phyloP scores from a whole-genome alignment of 2,329 filamentous ascomycete species.

The Fusarium lyarnte region DNA sequence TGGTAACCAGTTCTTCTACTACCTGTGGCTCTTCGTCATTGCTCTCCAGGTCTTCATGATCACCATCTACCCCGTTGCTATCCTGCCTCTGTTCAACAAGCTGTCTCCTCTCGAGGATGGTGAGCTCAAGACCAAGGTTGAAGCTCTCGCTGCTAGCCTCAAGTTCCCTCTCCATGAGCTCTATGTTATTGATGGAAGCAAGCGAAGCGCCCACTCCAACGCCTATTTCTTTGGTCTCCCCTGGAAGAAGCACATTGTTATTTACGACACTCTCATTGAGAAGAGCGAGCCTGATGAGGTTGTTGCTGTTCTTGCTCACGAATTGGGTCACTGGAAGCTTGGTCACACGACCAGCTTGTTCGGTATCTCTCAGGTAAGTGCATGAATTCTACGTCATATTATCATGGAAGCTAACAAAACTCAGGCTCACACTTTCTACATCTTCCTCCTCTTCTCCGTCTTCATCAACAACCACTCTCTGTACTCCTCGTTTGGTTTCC shows the following conservation, averaged over 20 bases:
- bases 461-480: conserved; percentile 96
- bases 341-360: conserved; percentile 94
- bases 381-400: neutral
- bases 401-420: conserved; percentile 41
- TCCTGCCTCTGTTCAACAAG: conserved; percentile 98
- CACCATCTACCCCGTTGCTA: conserved; percentile 93
- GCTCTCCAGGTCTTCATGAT: conserved; percentile 93
- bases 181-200: conserved; percentile 93
- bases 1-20: conserved; percentile 95
- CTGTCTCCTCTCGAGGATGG: conserved; percentile 90
- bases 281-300: conserved; percentile 94
- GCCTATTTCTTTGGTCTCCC: conserved; percentile 97
- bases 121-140: conserved; percentile 86
- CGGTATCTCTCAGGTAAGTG: conserved; percentile 78
- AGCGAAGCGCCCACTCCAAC: conserved; percentile 87
- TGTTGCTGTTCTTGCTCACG: conserved; percentile 92
- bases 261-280: conserved; percentile 97
- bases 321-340: conserved; percentile 96
- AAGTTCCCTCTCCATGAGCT: conserved; percentile 93
- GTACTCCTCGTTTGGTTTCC: conserved; percentile 91
- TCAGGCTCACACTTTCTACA: conserved; percentile 92
- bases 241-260: conserved; percentile 99
- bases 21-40: conserved; percentile 93
- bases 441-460: conserved; percentile 94
- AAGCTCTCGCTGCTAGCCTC: conserved; percentile 82